Conservation (phyloP, 805 yeast genomes). For the Lipomyces yamanashiensis region DNA sequence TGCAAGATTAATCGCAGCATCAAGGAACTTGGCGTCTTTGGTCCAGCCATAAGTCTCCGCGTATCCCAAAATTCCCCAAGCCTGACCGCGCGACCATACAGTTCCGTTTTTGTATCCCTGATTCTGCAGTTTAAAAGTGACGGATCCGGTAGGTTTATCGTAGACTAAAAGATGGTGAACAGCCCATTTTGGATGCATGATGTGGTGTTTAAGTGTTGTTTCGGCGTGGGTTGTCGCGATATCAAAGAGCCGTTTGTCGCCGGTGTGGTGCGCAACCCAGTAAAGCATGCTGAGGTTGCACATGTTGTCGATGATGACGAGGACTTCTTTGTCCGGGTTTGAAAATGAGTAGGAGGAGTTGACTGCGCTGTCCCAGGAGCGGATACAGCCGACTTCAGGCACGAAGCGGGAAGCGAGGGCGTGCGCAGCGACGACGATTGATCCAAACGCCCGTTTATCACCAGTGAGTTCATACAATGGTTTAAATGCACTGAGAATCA, state of each 20-base stretch:
- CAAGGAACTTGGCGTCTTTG: conserved; percentile 40
- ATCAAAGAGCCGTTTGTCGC: conserved; percentile 41
- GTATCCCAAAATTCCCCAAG: conserved; percentile 46
- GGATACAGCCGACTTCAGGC: conserved; percentile 39
- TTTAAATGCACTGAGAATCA: conserved; percentile 41
- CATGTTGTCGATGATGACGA: conserved; percentile 42
- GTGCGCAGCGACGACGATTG: conserved; percentile 42
- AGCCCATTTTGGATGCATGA: conserved; percentile 40
- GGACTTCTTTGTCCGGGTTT: conserved; percentile 38
- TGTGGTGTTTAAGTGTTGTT: conserved; percentile 41
- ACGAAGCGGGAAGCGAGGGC: conserved; percentile 42
- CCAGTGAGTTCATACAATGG: conserved; percentile 40
- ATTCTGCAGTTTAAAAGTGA: conserved; percentile 41
- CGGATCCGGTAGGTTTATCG: conserved; percentile 39
- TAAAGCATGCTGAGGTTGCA: conserved; percentile 41
- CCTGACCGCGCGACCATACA: conserved; percentile 46
- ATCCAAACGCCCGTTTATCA: conserved; percentile 35
- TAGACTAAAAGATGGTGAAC: conserved; percentile 43
- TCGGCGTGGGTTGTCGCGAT: conserved; percentile 46
- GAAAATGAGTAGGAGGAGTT: conserved; percentile 36
- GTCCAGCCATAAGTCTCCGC: conserved; percentile 43
- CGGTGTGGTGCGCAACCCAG: conserved; percentile 41
- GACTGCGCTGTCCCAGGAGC: conserved; percentile 43
- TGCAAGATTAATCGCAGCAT: conserved; percentile 41
- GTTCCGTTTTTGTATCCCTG: conserved; percentile 44